Percentiles rank a stretch among this genome's conserved stretches.
These are phyloP conservation scores for Penicillium sp. DNA, from an alignment of 2,329 filamentous ascomycete species.

Conservation along the genomic window DNA sequence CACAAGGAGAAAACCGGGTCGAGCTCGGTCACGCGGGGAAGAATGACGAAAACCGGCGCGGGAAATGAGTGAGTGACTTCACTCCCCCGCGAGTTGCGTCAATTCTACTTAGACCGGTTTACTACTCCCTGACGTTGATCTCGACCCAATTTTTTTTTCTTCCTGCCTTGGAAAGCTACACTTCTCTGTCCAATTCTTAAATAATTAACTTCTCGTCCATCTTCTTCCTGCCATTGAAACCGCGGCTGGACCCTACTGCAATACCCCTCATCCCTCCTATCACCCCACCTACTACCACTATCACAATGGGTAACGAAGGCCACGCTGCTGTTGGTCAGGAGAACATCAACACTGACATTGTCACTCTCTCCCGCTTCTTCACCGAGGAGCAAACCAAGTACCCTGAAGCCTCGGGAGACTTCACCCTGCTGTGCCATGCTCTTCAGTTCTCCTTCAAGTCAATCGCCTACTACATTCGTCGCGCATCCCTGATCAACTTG, in stretches of 20 bases:
- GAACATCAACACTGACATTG: slow-evolving; percentile 90
- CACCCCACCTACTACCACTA: slow-evolving; percentile 9
- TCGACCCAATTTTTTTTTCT: slow-evolving; percentile 2
- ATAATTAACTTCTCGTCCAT: not conserved
- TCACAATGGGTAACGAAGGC: slow-evolving; percentile 41
- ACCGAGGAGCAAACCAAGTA: slow-evolving; percentile 94
- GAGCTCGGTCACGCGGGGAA: slow-evolving; percentile 21
- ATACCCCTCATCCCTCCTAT: slow-evolving; percentile 2
- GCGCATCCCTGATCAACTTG: slow-evolving; percentile 89
- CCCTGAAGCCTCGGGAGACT: slow-evolving; percentile 93
- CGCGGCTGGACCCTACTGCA: slow-evolving; percentile 2
- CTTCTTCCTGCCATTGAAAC: not conserved
- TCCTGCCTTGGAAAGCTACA: not conserved
- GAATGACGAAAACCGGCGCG: slow-evolving; percentile 21
- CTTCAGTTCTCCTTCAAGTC: slow-evolving; percentile 99
- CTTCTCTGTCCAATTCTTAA: not conserved
- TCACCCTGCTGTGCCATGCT: slow-evolving; percentile 96
- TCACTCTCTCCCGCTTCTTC: slow-evolving; percentile 90
- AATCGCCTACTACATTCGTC: slow-evolving; percentile 98
- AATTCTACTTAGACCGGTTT: slow-evolving; percentile 20
- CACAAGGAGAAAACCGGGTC: slow-evolving; percentile 14
- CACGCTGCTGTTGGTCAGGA: slow-evolving; percentile 55
- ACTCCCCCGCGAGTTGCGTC: slow-evolving; percentile 7
- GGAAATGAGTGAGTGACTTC: slow-evolving; percentile 11
- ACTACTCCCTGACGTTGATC: slow-evolving; percentile 13